Conservation (phyloP, 1,139 yeast genomes). For the Pichia sp. region DNA sequence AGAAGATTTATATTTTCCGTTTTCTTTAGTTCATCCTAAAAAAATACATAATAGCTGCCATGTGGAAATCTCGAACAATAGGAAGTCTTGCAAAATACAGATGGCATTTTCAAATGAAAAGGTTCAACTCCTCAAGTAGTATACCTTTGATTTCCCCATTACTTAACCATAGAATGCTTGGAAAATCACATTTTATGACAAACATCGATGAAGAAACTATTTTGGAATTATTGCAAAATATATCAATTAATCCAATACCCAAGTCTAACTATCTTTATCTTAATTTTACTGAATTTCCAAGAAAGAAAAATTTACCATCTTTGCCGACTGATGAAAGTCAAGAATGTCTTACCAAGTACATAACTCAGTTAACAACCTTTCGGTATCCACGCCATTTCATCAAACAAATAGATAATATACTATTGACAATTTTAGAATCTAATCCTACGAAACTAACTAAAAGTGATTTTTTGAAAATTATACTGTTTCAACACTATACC, state of each 20-base stretch:
- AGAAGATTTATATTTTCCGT: background rate
- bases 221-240: slow-evolving; percentile 16
- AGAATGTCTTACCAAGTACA: slow-evolving; percentile 14
- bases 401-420: slow-evolving; percentile 10
- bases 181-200: slow-evolving; percentile 9
- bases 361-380: slow-evolving; percentile 15
- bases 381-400: slow-evolving; percentile 11
- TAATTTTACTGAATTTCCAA: slow-evolving; percentile 17
- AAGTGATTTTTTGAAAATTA: slow-evolving; percentile 18
- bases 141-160: slow-evolving; percentile 11
- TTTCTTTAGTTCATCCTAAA: no score
- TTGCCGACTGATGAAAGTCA: slow-evolving; percentile 11
- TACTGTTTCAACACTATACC: slow-evolving; percentile 17
- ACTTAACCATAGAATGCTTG: slow-evolving; percentile 9
- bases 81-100: background rate
- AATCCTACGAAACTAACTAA: slow-evolving; percentile 16
- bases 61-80: background rate
- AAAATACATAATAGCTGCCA: no score
- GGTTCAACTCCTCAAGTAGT: background rate
- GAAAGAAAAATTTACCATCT: slow-evolving; percentile 14
- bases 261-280: slow-evolving; percentile 14
- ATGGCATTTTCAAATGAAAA: background rate
- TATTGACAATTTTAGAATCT: slow-evolving; percentile 13
- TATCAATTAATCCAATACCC: slow-evolving; percentile 19
- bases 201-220: slow-evolving; percentile 17